Base-by-base conservation (phyloP, 192 early-diverging fungal species). In the Linnemannia elongata region DNA sequence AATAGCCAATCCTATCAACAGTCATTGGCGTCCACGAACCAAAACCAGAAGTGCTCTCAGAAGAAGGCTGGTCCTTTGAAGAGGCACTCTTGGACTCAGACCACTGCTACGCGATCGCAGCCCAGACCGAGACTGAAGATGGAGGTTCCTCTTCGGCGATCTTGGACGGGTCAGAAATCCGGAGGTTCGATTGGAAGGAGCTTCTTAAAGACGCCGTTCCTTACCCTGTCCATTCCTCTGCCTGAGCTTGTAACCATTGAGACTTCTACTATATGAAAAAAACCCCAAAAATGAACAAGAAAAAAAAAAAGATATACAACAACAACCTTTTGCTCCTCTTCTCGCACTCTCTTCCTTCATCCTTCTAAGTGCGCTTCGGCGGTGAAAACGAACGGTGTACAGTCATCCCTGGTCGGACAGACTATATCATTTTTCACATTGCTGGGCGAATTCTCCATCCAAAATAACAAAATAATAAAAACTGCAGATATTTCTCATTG, bases 61-160 rank as follows among this genome's bases (percentile, higher is more conserved):
- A 72, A 54, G 52, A 79, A 57, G 77, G 69, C 33, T 79, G 77
- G 77, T 72, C 77, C 44, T 79, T 79, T 72, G 77, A 79, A 49
- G 77, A 79, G 36, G 77, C 77, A 13, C 38, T 79, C 20, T 36
- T 79, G 35, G 77, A 79, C 47, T 70, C 68, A 4, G 69, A 79
- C 22, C 77, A 79, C 49, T 79, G 77, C 45, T 79, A 79, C 17
- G 77, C 77, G 13, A 79, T 79, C 69, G 77, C 77, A 24, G 77
- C 77, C 7, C 69, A 79, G 30, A 72, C 77, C 4, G 77, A 69
- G 10, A 49, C 22, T 22, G 35, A 38, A 41, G 69, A n/a, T 27
- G 72, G 72, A 10, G 69, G 36, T 0, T 33, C 30, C 0, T 33
- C 77, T 8, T 24, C 45, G 17, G 45, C 66, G 17, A 36, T 72